Base-by-base conservation (phyloP, 495 filamentous ascomycete genomes). In the Copromyces sp. region DNA sequence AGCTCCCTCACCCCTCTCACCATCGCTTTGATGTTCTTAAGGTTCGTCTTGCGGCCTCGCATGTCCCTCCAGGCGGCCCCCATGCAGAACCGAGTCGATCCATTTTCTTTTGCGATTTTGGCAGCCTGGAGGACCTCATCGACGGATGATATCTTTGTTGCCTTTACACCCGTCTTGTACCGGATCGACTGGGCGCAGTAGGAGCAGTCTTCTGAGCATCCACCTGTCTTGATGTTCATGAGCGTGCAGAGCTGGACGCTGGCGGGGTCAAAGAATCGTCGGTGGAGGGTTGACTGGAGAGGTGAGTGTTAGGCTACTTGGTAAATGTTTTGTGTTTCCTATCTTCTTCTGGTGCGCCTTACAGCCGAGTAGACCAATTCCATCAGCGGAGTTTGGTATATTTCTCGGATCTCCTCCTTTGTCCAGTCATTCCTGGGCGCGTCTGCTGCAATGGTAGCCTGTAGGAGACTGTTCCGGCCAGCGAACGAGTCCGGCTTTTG, bases 191-290 rank as follows among this genome's bases (percentile, higher is more conserved):
- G 93, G 9, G 93, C 92, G 80, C 93, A 96, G 85, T 95, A 96
- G 39, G 89, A 91, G 79, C 93, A 96, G 83, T 96, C 93, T 79
- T 95, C 93, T 77, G 86, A 90, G 81, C 93, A 96, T 37, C 93
- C 93, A 68, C 93, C 93, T n/a, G 92, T 95, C 76, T 95, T 96
- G 86, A 96, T 96, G 86, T 94, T 95, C 90, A 95, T 94, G 70
- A 96, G 84, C 2, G 93, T 96, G 84, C 93, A 95, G 83, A 95
- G 91, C 78, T 96, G 93, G 78, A 96, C 90, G 7, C 90, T 86
- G 40, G 88, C 82, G 42, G 93, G 92, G 80, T 90, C 86, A 82
- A 95, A 93, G 83, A 94, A 94, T 72, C 90, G 89, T 39, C 92
- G 88, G 82, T 96, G 93, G 71, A 95, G 80, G 53, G 86, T 88